A percentile compares a stretch with the other conserved stretches of the same genome.
phyloP scores from a whole-genome alignment of 2,329 filamentous ascomycete genomes.

The Fusarium avenaceum region DNA sequence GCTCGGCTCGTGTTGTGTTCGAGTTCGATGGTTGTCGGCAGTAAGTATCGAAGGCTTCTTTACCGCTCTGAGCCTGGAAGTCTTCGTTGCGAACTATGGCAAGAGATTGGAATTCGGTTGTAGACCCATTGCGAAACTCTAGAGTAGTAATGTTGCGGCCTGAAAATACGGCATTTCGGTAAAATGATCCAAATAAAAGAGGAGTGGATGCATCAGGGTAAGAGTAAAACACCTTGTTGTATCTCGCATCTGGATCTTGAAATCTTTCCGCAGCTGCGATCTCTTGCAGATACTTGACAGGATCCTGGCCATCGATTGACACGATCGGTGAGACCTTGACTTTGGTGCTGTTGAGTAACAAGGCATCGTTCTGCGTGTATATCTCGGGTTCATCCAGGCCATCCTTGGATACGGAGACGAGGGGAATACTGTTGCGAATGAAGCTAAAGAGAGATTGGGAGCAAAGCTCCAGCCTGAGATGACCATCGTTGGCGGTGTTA shows the following conservation, averaged over 20 bases:
- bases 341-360: background rate
- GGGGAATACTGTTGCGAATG: background rate
- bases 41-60: background rate
- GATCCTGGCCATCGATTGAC: constrained; percentile 8
- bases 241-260: constrained; percentile 12
- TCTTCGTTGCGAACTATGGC: background rate
- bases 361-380: background rate
- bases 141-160: background rate
- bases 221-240: constrained; percentile 8
- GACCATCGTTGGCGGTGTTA: constrained; percentile 1
- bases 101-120: background rate
- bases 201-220: background rate
- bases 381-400: constrained; percentile 6
- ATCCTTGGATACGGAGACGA: constrained; percentile 3
- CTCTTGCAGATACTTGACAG: background rate
- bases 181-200: too few species aligned
- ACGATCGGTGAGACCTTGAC: constrained; percentile 1
- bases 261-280: background rate
- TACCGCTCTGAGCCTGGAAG: background rate
- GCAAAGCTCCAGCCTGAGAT: background rate
- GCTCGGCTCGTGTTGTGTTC: too few species aligned
- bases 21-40: background rate
- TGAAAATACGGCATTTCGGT: background rate
- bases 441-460: background rate
- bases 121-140: constrained; percentile 8